A percentile compares a stretch with the other conserved stretches of the same genome.
Conservation (phyloP, 2,329 filamentous ascomycete species). For the Lojkania enalia region DNA sequence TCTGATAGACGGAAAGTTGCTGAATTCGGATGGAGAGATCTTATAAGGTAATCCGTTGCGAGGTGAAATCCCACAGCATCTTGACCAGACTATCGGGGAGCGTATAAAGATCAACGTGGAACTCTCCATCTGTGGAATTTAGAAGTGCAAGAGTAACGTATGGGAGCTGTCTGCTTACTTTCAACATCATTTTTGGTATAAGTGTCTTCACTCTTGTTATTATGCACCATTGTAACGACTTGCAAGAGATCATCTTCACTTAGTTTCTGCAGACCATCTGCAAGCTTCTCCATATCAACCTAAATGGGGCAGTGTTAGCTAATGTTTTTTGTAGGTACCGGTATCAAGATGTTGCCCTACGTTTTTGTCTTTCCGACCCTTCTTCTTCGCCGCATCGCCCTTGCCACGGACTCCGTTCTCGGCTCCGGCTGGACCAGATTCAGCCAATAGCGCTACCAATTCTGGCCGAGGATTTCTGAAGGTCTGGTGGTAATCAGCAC, state of each 20-base stretch:
- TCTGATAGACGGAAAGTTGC: neutral
- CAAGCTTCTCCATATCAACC: conserved; percentile 94
- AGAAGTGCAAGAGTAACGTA: no score
- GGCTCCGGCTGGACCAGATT: conserved; percentile 74
- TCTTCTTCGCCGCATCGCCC: conserved; percentile 73
- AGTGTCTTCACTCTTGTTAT: conserved; percentile 91
- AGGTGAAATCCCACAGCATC: conserved; percentile 89
- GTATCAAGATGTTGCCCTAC: conserved; percentile 41
- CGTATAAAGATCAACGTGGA: conserved; percentile 98
- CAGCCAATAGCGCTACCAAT: conserved; percentile 76
- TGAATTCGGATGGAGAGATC: neutral
- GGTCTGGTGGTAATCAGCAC: conserved; percentile 50
- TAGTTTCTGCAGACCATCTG: conserved; percentile 85
- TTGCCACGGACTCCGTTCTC: conserved; percentile 67
- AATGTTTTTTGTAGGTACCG: conserved; percentile 1
- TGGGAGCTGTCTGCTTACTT: conserved; percentile 63
- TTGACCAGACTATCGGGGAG: conserved; percentile 86
- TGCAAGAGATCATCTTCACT: conserved; percentile 91
- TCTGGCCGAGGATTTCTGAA: conserved; percentile 93
- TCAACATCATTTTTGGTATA: conserved; percentile 98
- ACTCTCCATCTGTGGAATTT: conserved; percentile 74
- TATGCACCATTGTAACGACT: conserved; percentile 97
- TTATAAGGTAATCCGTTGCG: conserved; percentile 40
- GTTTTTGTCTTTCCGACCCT: conserved; percentile 67
- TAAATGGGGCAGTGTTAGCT: conserved; percentile 26